phyloP scores from a whole-genome alignment of 2,329 filamentous ascomycete species.

The Diaporthe vaccinii region DNA sequence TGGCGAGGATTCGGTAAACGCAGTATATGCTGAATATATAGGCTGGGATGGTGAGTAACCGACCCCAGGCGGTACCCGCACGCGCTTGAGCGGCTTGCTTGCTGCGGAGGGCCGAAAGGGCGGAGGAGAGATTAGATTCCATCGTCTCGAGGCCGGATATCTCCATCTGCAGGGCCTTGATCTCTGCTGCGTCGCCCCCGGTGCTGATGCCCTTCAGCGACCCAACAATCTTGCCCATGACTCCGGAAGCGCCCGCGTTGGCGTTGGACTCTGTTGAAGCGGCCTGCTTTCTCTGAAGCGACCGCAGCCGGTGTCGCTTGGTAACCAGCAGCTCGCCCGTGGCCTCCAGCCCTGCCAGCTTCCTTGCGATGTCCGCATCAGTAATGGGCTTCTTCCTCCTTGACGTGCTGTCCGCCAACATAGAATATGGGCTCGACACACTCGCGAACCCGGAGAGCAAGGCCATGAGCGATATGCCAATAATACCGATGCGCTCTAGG shows the following conservation, averaged over 20 bases:
- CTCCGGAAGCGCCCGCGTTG: slow-evolving; percentile 62
- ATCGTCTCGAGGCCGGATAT: slow-evolving; percentile 85
- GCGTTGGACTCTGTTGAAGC: slow-evolving; percentile 41
- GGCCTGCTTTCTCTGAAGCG: slow-evolving; percentile 73
- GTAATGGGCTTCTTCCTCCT: slow-evolving; percentile 70
- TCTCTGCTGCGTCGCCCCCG: slow-evolving; percentile 70
- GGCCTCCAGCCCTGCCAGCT: slow-evolving; percentile 83
- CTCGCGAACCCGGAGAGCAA: slow-evolving; percentile 90
- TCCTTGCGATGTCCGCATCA: slow-evolving; percentile 81
- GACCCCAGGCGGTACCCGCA: slow-evolving; percentile 76
- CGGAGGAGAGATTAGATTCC: slow-evolving; percentile 77
- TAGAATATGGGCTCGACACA: slow-evolving; percentile 90
- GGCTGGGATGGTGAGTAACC: slow-evolving; percentile 71
- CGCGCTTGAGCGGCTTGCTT: slow-evolving; percentile 75
- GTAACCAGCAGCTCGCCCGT: slow-evolving; percentile 83
- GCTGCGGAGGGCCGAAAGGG: slow-evolving; percentile 73
- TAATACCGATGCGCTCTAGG: slow-evolving; percentile 81
- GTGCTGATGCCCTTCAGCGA: slow-evolving; percentile 70
- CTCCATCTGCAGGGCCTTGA: slow-evolving; percentile 77
- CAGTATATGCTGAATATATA: slow-evolving; percentile 86
- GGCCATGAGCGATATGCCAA: slow-evolving; percentile 89
- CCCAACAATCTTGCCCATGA: slow-evolving; percentile 81
- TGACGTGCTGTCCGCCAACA: slow-evolving; percentile 74
- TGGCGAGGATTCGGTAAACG: slow-evolving; percentile 84
- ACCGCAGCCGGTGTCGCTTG: slow-evolving; percentile 80